phyloP scores from a whole-genome alignment of 768 basidiomycete genomes.

The Russula foetens region DNA sequence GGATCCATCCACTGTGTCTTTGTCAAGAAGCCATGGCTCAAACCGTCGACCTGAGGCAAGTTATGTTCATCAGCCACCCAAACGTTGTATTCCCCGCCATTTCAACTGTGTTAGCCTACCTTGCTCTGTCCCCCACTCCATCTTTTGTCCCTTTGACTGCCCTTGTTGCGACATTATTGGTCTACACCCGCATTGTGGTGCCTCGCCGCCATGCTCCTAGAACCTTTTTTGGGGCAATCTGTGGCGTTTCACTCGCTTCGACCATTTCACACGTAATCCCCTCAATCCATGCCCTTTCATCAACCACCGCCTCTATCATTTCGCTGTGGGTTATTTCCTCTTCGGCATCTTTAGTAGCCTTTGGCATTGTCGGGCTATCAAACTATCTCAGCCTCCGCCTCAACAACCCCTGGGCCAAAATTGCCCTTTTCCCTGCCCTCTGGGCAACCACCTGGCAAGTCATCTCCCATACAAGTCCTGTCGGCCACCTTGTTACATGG shows the following conservation, averaged over 20 bases:
- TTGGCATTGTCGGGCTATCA: constrained; percentile 31
- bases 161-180: constrained; percentile 24
- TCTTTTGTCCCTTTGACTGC: constrained; percentile 25
- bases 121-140: constrained; percentile 27
- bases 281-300: constrained; percentile 45
- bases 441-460: constrained; percentile 60
- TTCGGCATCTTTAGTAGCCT: constrained; percentile 31
- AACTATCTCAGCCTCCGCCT: constrained; percentile 31
- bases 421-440: constrained; percentile 56
- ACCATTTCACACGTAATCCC: constrained; percentile 24
- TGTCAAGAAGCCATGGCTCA: not conserved
- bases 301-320: constrained; percentile 38
- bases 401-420: constrained; percentile 33
- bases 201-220: constrained; percentile 12
- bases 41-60: not conserved
- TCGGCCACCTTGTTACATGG: constrained; percentile 71
- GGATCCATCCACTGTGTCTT: not conserved
- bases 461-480: constrained; percentile 47
- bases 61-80: constrained; percentile 17
- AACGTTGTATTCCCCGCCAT: constrained; percentile 10
- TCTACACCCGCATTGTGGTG: constrained; percentile 21
- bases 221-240: constrained; percentile 15
- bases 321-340: constrained; percentile 37
- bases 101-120: not conserved
- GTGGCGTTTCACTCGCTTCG: constrained; percentile 24